Evolutionary conservation across 2,329 filamentous ascomycete genomes (phyloP), one percentile per base, ranked within the genome.

Genomic region (Colletotrichum euphorbiae): DNA sequence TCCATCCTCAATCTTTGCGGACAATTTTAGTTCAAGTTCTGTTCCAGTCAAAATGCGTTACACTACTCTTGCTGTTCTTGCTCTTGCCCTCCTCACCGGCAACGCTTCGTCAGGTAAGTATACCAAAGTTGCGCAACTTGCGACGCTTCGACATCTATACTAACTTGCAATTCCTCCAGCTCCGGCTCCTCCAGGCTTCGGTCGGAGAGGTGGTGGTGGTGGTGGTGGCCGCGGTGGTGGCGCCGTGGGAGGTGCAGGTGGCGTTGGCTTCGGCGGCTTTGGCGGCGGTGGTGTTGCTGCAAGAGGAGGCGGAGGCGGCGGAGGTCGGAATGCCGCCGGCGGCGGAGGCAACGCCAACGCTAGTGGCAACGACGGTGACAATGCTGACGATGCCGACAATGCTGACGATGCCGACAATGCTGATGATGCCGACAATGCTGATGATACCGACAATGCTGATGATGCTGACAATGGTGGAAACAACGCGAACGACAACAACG

Each of bases 31-130:
- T 28, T 21, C 9, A 13, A 24, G 21, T 24, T 5, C n/a, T 3
- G 7, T 51, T 51, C 24, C 48, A 42, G n/a, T 46, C 50, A 67
- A 50, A 17, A 67, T 67, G 59, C 59, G 64, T 28, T 57, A 56
- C 59, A 56, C 59, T 11, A 52, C 51, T 33, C 40, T 67, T 50
- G 52, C 59, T 31, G 33, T 57, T 21, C 45, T 67, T 28, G 58
- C 42, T 11, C 13, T 67, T 19, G 51, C 42, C 38, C 59, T 67
- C 19, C 64, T 67, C 51, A 67, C 64, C 36, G 64, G 64, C 59
- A 67, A 57, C 63, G 64, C 51, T 9, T 50, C 63, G 45, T 57
- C 64, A 28, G 64, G 64, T 67, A 31, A 38, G 63, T 3, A 1
- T 2, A 15, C 5, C 4, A 17, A 17, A 5, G 28, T 28, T 8